Evolutionary conservation across 2,329 filamentous ascomycete species (phyloP).

Genomic region (Orbilia javanica): DNA sequence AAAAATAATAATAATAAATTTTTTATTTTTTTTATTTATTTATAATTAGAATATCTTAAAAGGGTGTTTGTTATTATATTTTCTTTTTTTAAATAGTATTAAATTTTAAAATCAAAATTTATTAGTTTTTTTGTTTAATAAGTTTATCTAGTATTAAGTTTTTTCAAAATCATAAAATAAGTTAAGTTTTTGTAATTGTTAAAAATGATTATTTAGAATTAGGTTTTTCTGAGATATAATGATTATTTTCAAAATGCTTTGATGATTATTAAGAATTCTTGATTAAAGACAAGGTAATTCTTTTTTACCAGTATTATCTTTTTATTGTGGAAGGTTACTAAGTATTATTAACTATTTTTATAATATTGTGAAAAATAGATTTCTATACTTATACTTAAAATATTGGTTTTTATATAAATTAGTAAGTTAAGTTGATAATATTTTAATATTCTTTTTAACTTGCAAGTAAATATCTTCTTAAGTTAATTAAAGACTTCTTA

Average conservation of each 20-base stretch:
- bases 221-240: background rate
- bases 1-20: constrained; percentile 6
- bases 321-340: background rate
- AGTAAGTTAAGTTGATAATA: no score
- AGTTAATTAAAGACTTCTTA: no score
- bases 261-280: constrained; percentile 4
- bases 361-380: no score
- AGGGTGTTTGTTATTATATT: background rate
- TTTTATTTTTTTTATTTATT: constrained; percentile 4
- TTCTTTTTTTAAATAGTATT: background rate
- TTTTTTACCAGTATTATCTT: constrained; percentile 6
- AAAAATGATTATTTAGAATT: background rate
- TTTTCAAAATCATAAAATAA: constrained; percentile 1
- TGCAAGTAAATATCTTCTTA: no score
- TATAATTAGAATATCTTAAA: background rate
- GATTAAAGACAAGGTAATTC: background rate
- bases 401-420: no score
- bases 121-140: background rate
- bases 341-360: background rate
- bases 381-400: no score
- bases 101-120: constrained; percentile 4
- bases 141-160: constrained; percentile 1
- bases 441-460: no score
- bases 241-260: background rate
- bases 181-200: background rate